A percentile compares a stretch with the other conserved stretches of the same genome.
Evolutionary conservation across 768 basidiomycete species (phyloP).

Genomic region (Agaricus blazei): DNA sequence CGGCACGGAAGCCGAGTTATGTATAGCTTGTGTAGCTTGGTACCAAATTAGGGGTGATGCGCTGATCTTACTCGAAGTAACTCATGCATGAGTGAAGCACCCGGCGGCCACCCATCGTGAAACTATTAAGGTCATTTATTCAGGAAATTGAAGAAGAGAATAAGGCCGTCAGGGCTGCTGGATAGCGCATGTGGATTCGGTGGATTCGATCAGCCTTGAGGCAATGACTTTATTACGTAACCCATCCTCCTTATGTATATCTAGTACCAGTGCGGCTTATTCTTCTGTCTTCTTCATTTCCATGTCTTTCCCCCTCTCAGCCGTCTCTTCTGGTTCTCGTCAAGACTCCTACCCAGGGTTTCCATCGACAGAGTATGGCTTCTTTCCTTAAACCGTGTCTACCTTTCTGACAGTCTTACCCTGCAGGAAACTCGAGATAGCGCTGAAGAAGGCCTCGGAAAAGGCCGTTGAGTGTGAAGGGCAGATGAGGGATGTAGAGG

Average conservation of each 20-base stretch:
- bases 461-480: conserved; percentile 46
- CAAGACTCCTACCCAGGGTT: conserved; percentile 5
- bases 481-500: conserved; percentile 61
- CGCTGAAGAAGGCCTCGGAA: conserved; percentile 40
- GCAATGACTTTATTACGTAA: conserved; percentile 21
- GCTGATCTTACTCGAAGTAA: too few species aligned
- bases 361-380: conserved; percentile 20
- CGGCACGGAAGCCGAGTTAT: background rate
- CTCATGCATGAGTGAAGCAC: too few species aligned
- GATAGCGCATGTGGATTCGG: conserved; percentile 29
- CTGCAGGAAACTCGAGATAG: conserved; percentile 40
- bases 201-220: conserved; percentile 31
- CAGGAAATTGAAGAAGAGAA: background rate
- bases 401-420: conserved; percentile 1
- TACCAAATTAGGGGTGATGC: too few species aligned
- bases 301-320: conserved; percentile 4
- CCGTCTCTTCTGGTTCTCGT: background rate
- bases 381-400: background rate
- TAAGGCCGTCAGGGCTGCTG: conserved; percentile 10
- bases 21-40: too few species aligned
- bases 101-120: too few species aligned
- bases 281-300: background rate
- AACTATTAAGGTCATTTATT: too few species aligned
- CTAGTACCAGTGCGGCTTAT: background rate
- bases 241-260: conserved; percentile 13